Evolutionary conservation across 75 land plant species (phyloP).

Genomic region (Gnetum montanum): DNA sequence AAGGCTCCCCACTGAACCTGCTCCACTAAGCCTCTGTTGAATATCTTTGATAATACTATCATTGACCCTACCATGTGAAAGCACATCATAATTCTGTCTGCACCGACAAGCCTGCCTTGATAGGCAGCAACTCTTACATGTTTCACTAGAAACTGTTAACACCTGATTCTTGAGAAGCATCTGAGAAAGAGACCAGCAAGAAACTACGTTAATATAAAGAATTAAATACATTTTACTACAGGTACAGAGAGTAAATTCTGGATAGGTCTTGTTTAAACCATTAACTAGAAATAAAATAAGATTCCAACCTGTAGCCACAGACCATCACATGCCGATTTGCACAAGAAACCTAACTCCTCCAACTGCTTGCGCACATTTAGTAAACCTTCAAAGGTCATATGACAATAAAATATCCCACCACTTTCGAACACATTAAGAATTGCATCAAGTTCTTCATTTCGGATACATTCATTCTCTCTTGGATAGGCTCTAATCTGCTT

Average conservation of each 20-base stretch:
- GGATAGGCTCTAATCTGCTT: constrained; percentile 42
- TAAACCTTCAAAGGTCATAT: constrained; percentile 92
- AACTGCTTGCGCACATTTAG: constrained; percentile 71
- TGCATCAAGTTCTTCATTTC: constrained; percentile 67
- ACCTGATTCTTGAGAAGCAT: constrained; percentile 83
- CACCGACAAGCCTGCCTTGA: constrained; percentile 48
- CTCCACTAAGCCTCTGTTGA: constrained; percentile 31
- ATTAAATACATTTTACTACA: too few species aligned
- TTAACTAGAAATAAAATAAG: too few species aligned
- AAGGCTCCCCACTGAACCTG: constrained; percentile 37
- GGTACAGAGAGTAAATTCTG: too few species aligned
- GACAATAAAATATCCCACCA: constrained; percentile 84
- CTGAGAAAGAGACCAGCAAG: constrained; percentile 24
- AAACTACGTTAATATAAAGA: background rate
- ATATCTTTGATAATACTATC: constrained; percentile 49
- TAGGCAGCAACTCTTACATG: constrained; percentile 79
- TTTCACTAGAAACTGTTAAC: constrained; percentile 68
- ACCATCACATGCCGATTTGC: constrained; percentile 91
- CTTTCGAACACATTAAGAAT: constrained; percentile 87
- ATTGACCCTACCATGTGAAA: constrained; percentile 31
- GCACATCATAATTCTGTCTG: constrained; percentile 53
- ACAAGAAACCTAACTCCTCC: constrained; percentile 91
- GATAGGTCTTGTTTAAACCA: too few species aligned
- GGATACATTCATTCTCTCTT: constrained; percentile 27
- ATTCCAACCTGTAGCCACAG: constrained; percentile 89